Conservation (phyloP, 129 eudicot genomes). For the Logfia minima region DNA sequence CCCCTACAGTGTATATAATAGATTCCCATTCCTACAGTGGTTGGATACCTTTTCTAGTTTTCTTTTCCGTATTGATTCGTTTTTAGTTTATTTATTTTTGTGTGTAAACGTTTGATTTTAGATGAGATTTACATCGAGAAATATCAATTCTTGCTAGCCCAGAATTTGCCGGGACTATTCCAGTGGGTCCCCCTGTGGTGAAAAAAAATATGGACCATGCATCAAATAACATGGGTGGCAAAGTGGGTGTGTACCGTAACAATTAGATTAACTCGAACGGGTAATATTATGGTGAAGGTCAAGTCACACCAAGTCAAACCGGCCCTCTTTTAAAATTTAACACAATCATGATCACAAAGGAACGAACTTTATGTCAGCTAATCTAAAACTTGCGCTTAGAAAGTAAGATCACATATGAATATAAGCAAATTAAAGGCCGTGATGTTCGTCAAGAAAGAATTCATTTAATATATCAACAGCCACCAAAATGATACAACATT, state of each 20-base stretch:
- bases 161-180: too few relatives aligned
- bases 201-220: too few relatives aligned
- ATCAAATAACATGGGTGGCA: too few relatives aligned
- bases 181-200: too few relatives aligned
- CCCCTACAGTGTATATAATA: conserved; percentile 24
- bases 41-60: not conserved
- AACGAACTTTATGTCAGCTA: too few relatives aligned
- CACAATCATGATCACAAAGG: too few relatives aligned
- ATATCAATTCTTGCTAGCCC: not conserved
- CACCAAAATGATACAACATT: conserved; percentile 8
- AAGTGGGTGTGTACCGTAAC: too few relatives aligned
- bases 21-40: conserved; percentile 2
- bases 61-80: not conserved
- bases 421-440: not conserved
- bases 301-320: too few relatives aligned
- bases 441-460: not conserved
- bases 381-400: too few relatives aligned
- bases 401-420: not conserved
- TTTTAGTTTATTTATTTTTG: not conserved
- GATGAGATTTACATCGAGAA: not conserved
- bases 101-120: not conserved
- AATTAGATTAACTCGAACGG: not conserved
- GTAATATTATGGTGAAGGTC: not conserved
- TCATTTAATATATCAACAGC: not conserved
- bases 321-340: too few relatives aligned